A percentile compares a stretch with the other conserved stretches of the same genome.
These are phyloP conservation scores for Coemansia sp. DNA, from an alignment of 192 early-diverging fungal genomes.

Conservation along the genomic window DNA sequence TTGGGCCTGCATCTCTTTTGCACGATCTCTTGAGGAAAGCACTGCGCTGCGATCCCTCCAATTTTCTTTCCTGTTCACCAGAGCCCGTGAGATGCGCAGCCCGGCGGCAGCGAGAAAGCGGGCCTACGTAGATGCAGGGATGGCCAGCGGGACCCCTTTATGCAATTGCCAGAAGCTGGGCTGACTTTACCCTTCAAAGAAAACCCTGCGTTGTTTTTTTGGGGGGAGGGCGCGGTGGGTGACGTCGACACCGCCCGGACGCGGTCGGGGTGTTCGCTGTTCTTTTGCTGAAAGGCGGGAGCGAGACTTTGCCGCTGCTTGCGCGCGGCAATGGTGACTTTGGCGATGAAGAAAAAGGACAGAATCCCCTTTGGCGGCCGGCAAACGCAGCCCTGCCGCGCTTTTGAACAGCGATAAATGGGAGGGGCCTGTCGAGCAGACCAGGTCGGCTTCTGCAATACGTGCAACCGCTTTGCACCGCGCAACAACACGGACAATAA, in stretches of 20 bases:
- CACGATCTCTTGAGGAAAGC: neutral
- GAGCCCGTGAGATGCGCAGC: no score
- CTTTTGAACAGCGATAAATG: neutral
- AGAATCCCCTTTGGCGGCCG: no score
- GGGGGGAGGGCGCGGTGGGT: neutral
- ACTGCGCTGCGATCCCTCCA: neutral
- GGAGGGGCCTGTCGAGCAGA: no score
- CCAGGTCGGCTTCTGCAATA: neutral
- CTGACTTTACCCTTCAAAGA: slow-evolving; percentile 7
- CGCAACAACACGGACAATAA: neutral
- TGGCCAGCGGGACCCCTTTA: neutral
- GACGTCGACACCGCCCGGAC: slow-evolving; percentile 2
- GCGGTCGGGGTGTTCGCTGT: neutral
- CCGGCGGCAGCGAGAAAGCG: neutral
- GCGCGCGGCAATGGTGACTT: no score
- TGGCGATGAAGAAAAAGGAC: neutral
- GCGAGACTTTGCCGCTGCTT: slow-evolving; percentile 3
- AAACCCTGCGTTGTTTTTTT: slow-evolving; percentile 1
- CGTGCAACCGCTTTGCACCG: neutral
- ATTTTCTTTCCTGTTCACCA: no score
- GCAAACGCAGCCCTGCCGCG: no score
- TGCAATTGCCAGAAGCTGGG: slow-evolving; percentile 4
- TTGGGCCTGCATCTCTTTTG: neutral
- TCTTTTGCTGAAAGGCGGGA: slow-evolving; percentile 2
- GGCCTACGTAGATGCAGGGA: neutral